Percentiles rank a stretch among this genome's conserved stretches.
Evolutionary conservation across 2,329 filamentous ascomycete genomes (phyloP).

Genomic region (Cladosporium austrohemisphaericum): DNA sequence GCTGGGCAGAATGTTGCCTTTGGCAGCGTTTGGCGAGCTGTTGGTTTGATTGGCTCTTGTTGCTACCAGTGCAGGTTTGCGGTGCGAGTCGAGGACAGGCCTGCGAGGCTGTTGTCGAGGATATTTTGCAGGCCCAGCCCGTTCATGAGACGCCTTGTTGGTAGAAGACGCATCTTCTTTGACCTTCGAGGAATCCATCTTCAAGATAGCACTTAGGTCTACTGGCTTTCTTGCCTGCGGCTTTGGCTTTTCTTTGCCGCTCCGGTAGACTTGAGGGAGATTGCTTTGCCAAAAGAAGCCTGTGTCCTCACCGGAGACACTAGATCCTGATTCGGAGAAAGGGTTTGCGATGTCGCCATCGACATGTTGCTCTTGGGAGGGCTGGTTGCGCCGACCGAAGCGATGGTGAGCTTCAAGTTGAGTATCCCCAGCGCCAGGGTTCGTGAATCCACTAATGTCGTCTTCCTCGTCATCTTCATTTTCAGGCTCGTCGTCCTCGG

Average conservation of each 20-base stretch:
- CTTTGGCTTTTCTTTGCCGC: constrained; percentile 19
- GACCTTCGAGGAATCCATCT: constrained; percentile 11
- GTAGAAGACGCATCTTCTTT: background rate
- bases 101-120: background rate
- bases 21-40: constrained; percentile 5
- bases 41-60: background rate
- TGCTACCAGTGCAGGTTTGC: background rate
- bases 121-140: no score
- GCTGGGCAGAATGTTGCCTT: constrained; percentile 19
- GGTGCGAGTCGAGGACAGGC: background rate
- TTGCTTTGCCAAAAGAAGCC: constrained; percentile 30
- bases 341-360: background rate
- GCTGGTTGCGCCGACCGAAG: background rate
- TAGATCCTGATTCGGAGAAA: background rate
- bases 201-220: constrained; percentile 6
- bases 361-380: background rate
- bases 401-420: constrained; percentile 14
- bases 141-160: background rate
- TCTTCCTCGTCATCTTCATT: constrained; percentile 8
- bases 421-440: constrained; percentile 12
- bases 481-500: constrained; percentile 15
- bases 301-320: constrained; percentile 21
- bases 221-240: background rate
- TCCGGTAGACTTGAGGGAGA: constrained; percentile 24
- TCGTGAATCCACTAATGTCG: constrained; percentile 14